A percentile compares a stretch with the other conserved stretches of the same genome.
Conservation (phyloP, 805 yeast species). For the Brettanomyces naardenensis region DNA sequence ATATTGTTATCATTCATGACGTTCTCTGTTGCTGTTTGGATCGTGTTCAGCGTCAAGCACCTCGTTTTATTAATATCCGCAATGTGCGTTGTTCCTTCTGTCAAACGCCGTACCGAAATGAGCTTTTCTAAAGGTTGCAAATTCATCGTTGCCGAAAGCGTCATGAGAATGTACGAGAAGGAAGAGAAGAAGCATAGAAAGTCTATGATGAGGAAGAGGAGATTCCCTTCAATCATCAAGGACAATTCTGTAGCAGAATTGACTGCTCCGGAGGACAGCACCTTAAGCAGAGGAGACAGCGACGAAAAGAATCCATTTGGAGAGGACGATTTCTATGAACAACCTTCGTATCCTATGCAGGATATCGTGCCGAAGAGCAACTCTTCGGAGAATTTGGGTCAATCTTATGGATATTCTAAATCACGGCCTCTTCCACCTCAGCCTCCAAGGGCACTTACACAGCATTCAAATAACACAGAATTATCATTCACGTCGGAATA, state of each 20-base stretch:
- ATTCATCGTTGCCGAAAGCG: slow-evolving; percentile 21
- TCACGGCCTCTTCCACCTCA: too few species aligned
- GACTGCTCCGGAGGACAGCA: neutral
- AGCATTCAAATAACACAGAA: too few species aligned
- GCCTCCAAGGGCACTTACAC: too few species aligned
- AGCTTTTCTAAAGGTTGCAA: slow-evolving; percentile 18
- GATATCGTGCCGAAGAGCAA: neutral
- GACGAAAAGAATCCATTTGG: slow-evolving; percentile 6
- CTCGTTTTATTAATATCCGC: slow-evolving; percentile 16
- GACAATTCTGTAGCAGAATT: slow-evolving; percentile 13
- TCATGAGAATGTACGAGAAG: slow-evolving; percentile 16
- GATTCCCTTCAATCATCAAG: slow-evolving; percentile 12
- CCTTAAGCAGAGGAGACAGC: neutral
- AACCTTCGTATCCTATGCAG: neutral
- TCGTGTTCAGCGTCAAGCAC: slow-evolving; percentile 39
- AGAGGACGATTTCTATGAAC: neutral
- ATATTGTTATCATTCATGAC: slow-evolving; percentile 70
- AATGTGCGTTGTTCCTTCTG: slow-evolving; percentile 11
- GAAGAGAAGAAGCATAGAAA: slow-evolving; percentile 12
- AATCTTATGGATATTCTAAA: too few species aligned
- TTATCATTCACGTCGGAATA: too few species aligned
- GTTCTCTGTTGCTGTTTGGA: slow-evolving; percentile 68
- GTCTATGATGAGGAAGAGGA: slow-evolving; percentile 11
- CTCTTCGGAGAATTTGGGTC: neutral
- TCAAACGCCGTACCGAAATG: slow-evolving; percentile 5